phyloP scores from a whole-genome alignment of 768 basidiomycete genomes.

The Russula abietina region DNA sequence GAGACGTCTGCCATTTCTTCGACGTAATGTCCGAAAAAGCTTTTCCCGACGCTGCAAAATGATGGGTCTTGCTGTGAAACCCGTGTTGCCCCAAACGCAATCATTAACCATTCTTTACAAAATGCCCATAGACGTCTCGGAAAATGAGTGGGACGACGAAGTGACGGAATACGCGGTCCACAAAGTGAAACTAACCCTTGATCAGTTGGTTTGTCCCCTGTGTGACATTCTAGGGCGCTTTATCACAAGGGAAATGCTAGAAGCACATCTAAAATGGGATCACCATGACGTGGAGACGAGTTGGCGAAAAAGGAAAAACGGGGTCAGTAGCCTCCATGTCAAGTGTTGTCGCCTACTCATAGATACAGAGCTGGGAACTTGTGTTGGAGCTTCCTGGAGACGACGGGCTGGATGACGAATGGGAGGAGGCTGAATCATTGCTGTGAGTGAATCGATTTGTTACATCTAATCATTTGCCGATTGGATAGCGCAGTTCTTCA shows the following conservation, averaged over 20 bases:
- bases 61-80: constrained; percentile 34
- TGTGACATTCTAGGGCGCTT: constrained; percentile 45
- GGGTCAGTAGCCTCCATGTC: constrained; percentile 20
- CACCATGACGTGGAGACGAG: constrained; percentile 37
- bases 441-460: neutral
- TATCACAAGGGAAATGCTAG: constrained; percentile 38
- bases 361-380: constrained; percentile 10
- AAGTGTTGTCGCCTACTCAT: neutral
- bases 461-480: neutral
- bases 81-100: constrained; percentile 24
- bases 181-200: constrained; percentile 30
- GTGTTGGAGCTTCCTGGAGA: constrained; percentile 8
- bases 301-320: constrained; percentile 33
- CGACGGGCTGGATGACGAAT: constrained; percentile 2
- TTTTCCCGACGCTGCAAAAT: constrained; percentile 42
- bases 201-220: constrained; percentile 47
- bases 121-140: constrained; percentile 18
- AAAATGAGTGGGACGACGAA: constrained; percentile 12
- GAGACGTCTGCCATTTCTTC: constrained; percentile 48
- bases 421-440: neutral
- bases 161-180: constrained; percentile 23
- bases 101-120: constrained; percentile 28
- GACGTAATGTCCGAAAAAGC: constrained; percentile 44
- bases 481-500: neutral
- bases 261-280: constrained; percentile 45